Percentiles rank a stretch among this genome's conserved stretches.
These are phyloP conservation scores for Ceratocystis destructans DNA, from an alignment of 2,329 filamentous ascomycete genomes.

Conservation along the genomic window DNA sequence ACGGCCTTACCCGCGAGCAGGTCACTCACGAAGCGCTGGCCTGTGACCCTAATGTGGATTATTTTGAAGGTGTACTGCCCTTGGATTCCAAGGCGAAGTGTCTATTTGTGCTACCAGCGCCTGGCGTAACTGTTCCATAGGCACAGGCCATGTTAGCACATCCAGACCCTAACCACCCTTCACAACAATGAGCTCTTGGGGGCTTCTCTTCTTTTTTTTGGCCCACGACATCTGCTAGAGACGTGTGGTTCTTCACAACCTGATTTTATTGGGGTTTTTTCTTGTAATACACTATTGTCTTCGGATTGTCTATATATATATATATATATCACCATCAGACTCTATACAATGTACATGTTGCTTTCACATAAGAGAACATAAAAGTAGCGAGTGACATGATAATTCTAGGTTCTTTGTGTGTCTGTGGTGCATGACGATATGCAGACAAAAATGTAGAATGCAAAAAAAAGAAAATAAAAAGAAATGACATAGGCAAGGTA, in stretches of 20 bases:
- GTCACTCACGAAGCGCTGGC: constrained; percentile 7
- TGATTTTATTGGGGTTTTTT: neutral
- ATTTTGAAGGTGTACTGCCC: constrained; percentile 8
- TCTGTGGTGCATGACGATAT: neutral
- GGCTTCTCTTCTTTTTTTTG: neutral
- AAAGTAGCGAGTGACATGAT: neutral
- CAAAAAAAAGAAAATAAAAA: neutral
- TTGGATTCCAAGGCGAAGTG: constrained; percentile 13
- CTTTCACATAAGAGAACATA: neutral
- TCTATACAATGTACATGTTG: neutral
- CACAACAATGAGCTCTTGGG: neutral
- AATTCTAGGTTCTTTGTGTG: neutral
- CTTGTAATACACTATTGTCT: neutral
- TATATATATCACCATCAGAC: neutral
- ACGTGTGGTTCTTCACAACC: neutral
- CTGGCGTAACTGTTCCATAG: neutral
- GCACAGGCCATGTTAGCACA: neutral
- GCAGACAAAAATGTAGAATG: neutral
- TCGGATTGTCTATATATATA: neutral
- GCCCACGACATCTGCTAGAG: too few species aligned
- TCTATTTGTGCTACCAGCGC: constrained; percentile 12
- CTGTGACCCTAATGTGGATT: constrained; percentile 14
- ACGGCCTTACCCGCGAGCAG: constrained; percentile 15
- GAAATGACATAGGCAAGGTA: neutral
- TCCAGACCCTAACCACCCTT: neutral